Conservation (phyloP, 1,284 basidiomycete species). For the Ganoderma lingzhi region DNA sequence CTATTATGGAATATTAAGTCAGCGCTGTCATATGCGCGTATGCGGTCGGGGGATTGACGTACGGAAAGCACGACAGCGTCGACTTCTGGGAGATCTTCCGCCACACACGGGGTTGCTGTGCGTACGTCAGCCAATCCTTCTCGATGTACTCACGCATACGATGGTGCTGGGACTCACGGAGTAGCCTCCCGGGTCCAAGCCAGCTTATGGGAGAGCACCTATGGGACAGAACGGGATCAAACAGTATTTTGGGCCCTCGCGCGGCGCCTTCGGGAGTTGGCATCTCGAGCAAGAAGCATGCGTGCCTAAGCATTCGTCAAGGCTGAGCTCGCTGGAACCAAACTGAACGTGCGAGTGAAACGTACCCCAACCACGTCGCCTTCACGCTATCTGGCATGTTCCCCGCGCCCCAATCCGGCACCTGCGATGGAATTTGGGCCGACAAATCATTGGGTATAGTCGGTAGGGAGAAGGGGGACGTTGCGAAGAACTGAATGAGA, state of each 20-base stretch:
- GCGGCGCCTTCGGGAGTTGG: conserved; percentile 50
- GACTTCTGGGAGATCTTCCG: conserved; percentile 68
- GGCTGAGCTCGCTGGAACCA: not conserved
- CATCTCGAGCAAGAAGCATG: conserved; percentile 75
- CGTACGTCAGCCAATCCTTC: not conserved
- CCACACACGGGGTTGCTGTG: conserved; percentile 61
- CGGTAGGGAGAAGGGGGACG: conserved; percentile 11
- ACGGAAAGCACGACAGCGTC: conserved; percentile 71
- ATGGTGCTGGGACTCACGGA: conserved; percentile 55
- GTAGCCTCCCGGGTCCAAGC: conserved; percentile 52
- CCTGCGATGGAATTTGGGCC: conserved; percentile 34
- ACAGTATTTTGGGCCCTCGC: conserved; percentile 70
- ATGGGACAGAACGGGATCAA: conserved; percentile 76
- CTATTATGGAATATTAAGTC: conserved; percentile 35
- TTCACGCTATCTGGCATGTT: conserved; percentile 49
- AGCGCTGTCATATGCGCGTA: not conserved
- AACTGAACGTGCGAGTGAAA: not conserved
- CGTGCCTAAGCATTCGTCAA: conserved; percentile 51
- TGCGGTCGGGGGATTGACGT: conserved; percentile 32
- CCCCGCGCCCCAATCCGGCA: conserved; percentile 38
- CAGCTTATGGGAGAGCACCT: conserved; percentile 65
- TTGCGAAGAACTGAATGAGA: conserved; percentile 8
- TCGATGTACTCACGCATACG: conserved; percentile 45
- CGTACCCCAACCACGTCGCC: conserved; percentile 71
- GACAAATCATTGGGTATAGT: conserved; percentile 34